Percentiles rank a stretch among this genome's conserved stretches.
Evolutionary conservation across 441 rosid genomes (phyloP).

Genomic region (Erodium texanum): DNA sequence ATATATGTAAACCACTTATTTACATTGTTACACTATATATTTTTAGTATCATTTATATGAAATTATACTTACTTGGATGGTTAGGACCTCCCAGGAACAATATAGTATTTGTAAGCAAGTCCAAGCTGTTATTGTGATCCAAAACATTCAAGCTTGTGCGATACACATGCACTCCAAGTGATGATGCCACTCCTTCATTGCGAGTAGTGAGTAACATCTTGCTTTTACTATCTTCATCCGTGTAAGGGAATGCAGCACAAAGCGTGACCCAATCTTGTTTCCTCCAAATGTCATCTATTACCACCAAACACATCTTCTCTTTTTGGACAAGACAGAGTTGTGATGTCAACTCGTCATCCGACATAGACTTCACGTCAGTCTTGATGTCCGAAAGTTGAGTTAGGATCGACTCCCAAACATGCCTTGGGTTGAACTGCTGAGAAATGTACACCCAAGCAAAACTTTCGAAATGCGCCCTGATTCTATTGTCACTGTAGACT

Average conservation of each 20-base stretch:
- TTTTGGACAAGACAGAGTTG: constrained; percentile 20
- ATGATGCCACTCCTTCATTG: no score
- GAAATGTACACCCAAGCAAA: constrained; percentile 26
- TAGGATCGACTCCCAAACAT: constrained; percentile 27
- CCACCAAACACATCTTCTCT: constrained; percentile 26
- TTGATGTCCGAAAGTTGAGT: constrained; percentile 15
- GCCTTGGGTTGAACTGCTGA: constrained; percentile 24
- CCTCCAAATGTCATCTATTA: constrained; percentile 30
- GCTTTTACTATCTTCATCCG: no score
- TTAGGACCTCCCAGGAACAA: not conserved
- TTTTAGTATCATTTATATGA: no score
- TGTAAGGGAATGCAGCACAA: no score
- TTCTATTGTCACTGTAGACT: no score
- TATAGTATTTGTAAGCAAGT: not conserved
- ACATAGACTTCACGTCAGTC: constrained; percentile 19
- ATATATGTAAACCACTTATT: no score
- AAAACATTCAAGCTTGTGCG: not conserved
- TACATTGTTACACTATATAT: no score
- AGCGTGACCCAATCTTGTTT: not conserved
- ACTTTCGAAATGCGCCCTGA: no score
- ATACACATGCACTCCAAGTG: no score
- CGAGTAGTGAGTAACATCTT: no score
- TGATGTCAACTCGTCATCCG: constrained; percentile 29
- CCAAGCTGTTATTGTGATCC: not conserved
- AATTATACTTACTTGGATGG: not conserved